Conservation (phyloP, 1,284 basidiomycete species). For the Moesziomyces antarcticus region DNA sequence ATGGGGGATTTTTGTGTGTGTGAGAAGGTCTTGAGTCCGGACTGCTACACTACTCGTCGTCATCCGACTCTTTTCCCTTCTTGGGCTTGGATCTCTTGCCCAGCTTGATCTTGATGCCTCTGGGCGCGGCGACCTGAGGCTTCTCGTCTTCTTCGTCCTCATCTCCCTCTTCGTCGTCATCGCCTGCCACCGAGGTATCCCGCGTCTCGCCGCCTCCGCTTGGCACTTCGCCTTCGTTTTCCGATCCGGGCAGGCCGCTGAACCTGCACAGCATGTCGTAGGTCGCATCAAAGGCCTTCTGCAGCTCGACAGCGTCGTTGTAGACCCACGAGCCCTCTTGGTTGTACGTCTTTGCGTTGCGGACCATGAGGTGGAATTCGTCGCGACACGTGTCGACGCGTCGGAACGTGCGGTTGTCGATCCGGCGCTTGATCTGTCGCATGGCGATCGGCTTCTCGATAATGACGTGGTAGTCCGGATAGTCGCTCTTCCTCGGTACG, state of each 20-base stretch:
- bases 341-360: slow-evolving; percentile 78
- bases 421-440: slow-evolving; percentile 85
- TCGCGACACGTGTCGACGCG: slow-evolving; percentile 78
- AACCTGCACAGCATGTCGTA: slow-evolving; percentile 53
- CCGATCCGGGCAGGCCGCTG: slow-evolving; percentile 52
- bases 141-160: slow-evolving; percentile 40
- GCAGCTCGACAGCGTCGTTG: slow-evolving; percentile 76
- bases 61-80: slow-evolving; percentile 28
- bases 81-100: slow-evolving; percentile 30
- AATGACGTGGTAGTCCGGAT: slow-evolving; percentile 81
- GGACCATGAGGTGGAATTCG: slow-evolving; percentile 89
- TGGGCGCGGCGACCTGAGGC: slow-evolving; percentile 17
- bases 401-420: slow-evolving; percentile 80
- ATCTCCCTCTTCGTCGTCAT: slow-evolving; percentile 17
- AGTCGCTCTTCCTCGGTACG: slow-evolving; percentile 74
- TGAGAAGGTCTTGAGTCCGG: too few species aligned
- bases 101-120: slow-evolving; percentile 50
- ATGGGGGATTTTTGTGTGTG: neutral
- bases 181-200: slow-evolving; percentile 11
- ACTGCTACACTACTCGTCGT: slow-evolving; percentile 17
- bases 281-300: slow-evolving; percentile 61
- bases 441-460: slow-evolving; percentile 84
- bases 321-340: slow-evolving; percentile 86
- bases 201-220: slow-evolving; percentile 10
- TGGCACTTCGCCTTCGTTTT: slow-evolving; percentile 40